Percentiles rank a stretch among this genome's conserved stretches.
phyloP scores from a whole-genome alignment of 208 protist species.

The Leptomonas pyrrhocoris region DNA sequence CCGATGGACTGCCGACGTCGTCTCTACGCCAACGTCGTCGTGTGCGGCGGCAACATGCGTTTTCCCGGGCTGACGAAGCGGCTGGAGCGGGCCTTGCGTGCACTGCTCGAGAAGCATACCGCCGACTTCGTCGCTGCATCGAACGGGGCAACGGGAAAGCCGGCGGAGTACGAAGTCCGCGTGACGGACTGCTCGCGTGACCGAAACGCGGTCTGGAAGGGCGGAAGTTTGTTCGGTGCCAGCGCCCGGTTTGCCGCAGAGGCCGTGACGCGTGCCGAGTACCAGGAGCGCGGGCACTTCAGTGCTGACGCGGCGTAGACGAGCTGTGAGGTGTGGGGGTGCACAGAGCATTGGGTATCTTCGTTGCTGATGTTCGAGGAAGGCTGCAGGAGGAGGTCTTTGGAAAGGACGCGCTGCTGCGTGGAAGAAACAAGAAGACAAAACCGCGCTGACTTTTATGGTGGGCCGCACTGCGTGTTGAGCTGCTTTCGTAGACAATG shows the following conservation, averaged over 20 bases:
- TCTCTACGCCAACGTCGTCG: constrained; percentile 97
- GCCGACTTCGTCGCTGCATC: constrained; percentile 27
- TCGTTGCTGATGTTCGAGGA: too few species aligned
- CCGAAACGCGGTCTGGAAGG: constrained; percentile 96
- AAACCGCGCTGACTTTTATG: too few species aligned
- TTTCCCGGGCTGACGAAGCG: constrained; percentile 94
- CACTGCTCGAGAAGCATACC: constrained; percentile 33
- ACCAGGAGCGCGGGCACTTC: constrained; percentile 93
- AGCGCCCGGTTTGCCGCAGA: constrained; percentile 91
- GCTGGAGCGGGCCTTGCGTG: constrained; percentile 35
- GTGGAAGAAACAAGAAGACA: too few species aligned
- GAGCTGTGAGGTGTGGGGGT: too few species aligned
- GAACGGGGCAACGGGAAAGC: constrained; percentile 19
- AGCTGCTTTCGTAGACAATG: too few species aligned
- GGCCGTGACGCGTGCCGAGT: constrained; percentile 95
- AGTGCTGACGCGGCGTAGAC: neutral
- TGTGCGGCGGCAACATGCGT: constrained; percentile 98
- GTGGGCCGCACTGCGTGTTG: too few species aligned
- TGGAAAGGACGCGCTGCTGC: too few species aligned
- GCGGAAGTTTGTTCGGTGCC: constrained; percentile 94
- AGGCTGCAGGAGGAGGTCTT: too few species aligned
- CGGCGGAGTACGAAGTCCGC: constrained; percentile 92
- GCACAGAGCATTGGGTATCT: too few species aligned
- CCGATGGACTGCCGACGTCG: constrained; percentile 96
- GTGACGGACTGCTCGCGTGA: constrained; percentile 92